Evolutionary conservation across 1,139 yeast species (phyloP), one percentile per base, ranked within the genome.

Genomic region (Yamadazyma siamensis): DNA sequence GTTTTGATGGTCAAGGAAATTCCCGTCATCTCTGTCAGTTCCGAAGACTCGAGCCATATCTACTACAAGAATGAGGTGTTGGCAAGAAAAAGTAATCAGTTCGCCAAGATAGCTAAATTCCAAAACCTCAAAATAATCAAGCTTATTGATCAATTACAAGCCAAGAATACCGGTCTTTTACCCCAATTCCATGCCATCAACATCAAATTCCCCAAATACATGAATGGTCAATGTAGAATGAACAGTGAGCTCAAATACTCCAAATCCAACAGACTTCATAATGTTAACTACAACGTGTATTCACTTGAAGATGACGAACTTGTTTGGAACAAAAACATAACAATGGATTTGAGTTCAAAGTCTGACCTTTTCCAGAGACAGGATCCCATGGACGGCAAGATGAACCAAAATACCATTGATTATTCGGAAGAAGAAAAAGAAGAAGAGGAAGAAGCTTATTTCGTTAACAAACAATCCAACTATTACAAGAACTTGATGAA

Each of bases 181-280:
- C 46, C 64, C 26, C 48, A 54, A 33, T 50, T 57, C 32, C 70
- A 68, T n/a, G 51, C 62, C 4, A 41, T 61, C 15, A 56, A 56
- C 39, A 50, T 54, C 30, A 47, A 42, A 6, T 39, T 46, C 29
- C 57, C 65, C 3, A 43, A 42, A 14, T 62, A 64, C 33, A 36
- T 38, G 28, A 46, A 59, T 19, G 40, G 53, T 8, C 32, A 30
- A 15, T 36, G 46, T 27, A 34, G 31, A 16, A 19, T 36, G 15
- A 8, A 8, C 4, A 27, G 38, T 10, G 17, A 26, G 7, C 21
- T 38, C 10, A 17, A 30, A 16, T 24, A 31, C 8, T 18, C 28
- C 12, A 17, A 25, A 9, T 27, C 11, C 15, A 28, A 34, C 7
- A 31, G 35, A 29, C 34, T 41, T 19, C 25, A 12, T 12, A 39